A percentile compares a stretch with the other conserved stretches of the same genome.
These are phyloP conservation scores for Firmiana major DNA, from an alignment of 345 rosid species.

Conservation along the genomic window DNA sequence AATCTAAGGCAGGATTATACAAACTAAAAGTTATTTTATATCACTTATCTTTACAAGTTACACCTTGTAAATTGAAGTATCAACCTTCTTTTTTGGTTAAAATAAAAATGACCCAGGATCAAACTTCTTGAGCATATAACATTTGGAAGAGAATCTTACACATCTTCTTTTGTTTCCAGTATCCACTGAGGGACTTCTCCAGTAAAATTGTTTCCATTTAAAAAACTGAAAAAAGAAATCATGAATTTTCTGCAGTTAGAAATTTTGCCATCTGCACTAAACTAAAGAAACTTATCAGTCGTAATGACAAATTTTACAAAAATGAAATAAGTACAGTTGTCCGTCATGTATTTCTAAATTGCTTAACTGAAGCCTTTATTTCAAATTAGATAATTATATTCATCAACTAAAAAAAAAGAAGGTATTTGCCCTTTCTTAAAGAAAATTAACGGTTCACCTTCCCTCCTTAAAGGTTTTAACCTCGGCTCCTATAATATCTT, in stretches of 20 bases:
- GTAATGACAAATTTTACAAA: neutral
- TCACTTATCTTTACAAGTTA: neutral
- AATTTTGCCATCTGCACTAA: neutral
- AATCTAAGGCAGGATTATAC: neutral
- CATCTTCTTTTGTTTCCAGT: neutral
- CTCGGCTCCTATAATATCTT: neutral
- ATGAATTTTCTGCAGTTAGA: neutral
- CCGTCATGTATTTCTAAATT: neutral
- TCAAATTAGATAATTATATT: neutral
- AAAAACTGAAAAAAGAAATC: conserved; percentile 20
- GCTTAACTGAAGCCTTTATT: neutral
- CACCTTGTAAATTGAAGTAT: neutral
- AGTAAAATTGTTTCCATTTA: conserved; percentile 33
- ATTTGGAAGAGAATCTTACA: conserved; percentile 7
- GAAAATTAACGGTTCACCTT: too few relatives aligned
- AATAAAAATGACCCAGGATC: neutral
- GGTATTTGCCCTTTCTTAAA: too few relatives aligned
- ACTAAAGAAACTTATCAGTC: neutral
- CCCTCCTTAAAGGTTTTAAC: neutral
- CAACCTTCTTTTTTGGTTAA: neutral
- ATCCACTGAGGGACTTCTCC: conserved; percentile 33
- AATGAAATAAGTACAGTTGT: neutral
- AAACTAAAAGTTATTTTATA: neutral
- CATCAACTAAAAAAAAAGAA: too few relatives aligned
- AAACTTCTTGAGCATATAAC: neutral